These are phyloP conservation scores for Krasilnikovozyma curviuscula DNA, from an alignment of 768 basidiomycete species.

Conservation along the genomic window DNA sequence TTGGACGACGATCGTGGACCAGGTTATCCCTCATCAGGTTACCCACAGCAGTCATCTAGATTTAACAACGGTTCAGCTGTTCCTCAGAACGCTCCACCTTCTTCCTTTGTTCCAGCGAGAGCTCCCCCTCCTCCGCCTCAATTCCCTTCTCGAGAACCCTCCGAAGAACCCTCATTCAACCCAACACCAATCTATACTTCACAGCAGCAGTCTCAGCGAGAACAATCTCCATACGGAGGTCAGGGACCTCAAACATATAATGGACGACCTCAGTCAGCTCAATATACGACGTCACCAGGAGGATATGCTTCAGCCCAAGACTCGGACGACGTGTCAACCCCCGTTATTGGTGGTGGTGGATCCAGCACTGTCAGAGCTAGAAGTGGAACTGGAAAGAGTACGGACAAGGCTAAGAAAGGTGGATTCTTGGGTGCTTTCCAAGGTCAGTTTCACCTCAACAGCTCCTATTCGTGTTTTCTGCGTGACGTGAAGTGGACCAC, in stretches of 20 bases:
- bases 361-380: too few relatives aligned
- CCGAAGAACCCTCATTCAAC: neutral
- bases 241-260: neutral
- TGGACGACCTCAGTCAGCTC: neutral
- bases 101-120: neutral
- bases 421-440: conserved; percentile 8
- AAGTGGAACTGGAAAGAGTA: conserved; percentile 1
- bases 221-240: neutral
- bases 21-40: too few relatives aligned
- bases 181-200: neutral
- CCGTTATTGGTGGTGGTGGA: too few relatives aligned
- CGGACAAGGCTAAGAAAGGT: conserved; percentile 1
- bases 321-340: neutral
- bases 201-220: conserved; percentile 1
- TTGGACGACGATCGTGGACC: too few relatives aligned
- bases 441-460: neutral
- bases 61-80: too few relatives aligned
- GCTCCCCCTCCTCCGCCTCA: conserved; percentile 1
- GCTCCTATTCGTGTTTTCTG: neutral
- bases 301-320: too few relatives aligned
- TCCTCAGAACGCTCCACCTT: conserved; percentile 2
- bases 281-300: neutral
- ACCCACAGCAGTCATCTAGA: too few relatives aligned
- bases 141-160: neutral
- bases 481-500: neutral